phyloP scores from a whole-genome alignment of 1,139 yeast genomes.

The Geotrichum siamense region DNA sequence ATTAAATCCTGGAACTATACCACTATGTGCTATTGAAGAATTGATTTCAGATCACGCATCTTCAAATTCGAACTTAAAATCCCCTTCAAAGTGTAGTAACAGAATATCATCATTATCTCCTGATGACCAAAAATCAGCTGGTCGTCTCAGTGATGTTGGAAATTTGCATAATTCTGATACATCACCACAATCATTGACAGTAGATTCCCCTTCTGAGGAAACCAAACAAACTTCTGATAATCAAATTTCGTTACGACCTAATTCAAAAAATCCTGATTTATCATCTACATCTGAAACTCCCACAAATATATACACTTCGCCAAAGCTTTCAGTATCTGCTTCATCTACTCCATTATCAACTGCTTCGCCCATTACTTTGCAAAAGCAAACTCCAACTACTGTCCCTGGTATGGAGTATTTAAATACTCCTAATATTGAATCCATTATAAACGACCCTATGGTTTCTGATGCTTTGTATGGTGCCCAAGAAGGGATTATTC shows the following conservation, averaged over 20 bases:
- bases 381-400: slow-evolving; percentile 5
- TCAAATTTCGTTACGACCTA: not conserved
- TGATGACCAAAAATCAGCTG: not conserved
- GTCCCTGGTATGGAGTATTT: not conserved
- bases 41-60: slow-evolving; percentile 10
- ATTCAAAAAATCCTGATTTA: not conserved
- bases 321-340: slow-evolving; percentile 8
- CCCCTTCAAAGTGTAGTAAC: slow-evolving; percentile 7
- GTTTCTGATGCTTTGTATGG: slow-evolving; percentile 13
- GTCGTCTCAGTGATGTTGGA: slow-evolving; percentile 5
- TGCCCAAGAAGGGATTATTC: slow-evolving; percentile 7
- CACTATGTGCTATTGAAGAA: slow-evolving; percentile 16
- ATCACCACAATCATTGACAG: slow-evolving; percentile 11
- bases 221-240: not conserved
- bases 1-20: slow-evolving; percentile 5
- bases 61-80: not conserved
- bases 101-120: slow-evolving; percentile 9
- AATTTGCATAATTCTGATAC: slow-evolving; percentile 8
- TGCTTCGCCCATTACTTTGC: slow-evolving; percentile 14
- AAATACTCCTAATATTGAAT: not conserved
- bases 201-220: slow-evolving; percentile 10
- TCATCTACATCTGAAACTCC: slow-evolving; percentile 1
- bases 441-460: slow-evolving; percentile 4
- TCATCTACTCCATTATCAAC: not conserved
- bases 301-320: slow-evolving; percentile 12